These are phyloP conservation scores for Mercurialis annua DNA, from an alignment of 345 rosid species.

Conservation along the genomic window DNA sequence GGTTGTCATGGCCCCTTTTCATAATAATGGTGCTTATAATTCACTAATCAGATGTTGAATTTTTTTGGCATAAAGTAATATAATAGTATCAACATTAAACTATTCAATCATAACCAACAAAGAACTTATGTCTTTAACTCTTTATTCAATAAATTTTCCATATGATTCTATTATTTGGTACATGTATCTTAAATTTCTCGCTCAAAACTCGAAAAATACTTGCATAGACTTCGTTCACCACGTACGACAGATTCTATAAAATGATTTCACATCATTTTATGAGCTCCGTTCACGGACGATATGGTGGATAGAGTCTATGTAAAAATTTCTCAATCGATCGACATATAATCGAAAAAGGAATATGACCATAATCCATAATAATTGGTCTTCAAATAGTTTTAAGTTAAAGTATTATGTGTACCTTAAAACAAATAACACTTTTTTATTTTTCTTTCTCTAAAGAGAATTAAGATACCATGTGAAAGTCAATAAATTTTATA, in stretches of 20 bases:
- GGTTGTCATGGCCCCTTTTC: slow-evolving; percentile 31
- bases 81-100: too few species aligned
- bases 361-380: background rate
- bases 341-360: background rate
- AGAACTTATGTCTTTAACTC: slow-evolving; percentile 10
- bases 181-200: background rate
- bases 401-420: too few species aligned
- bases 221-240: too few species aligned
- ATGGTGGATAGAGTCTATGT: too few species aligned
- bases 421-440: slow-evolving; percentile 19
- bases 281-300: too few species aligned
- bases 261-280: too few species aligned
- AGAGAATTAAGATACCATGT: background rate
- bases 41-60: too few species aligned
- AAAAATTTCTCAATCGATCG: too few species aligned
- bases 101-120: background rate
- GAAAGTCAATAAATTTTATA: background rate
- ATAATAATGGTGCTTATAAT: background rate
- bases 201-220: too few species aligned
- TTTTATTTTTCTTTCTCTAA: background rate
- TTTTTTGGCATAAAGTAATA: background rate
- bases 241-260: too few species aligned
- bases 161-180: background rate
- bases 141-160: background rate
- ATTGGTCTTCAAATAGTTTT: background rate